Evolutionary conservation across 768 basidiomycete species (phyloP).

Genomic region (Macrocybe gigantea): DNA sequence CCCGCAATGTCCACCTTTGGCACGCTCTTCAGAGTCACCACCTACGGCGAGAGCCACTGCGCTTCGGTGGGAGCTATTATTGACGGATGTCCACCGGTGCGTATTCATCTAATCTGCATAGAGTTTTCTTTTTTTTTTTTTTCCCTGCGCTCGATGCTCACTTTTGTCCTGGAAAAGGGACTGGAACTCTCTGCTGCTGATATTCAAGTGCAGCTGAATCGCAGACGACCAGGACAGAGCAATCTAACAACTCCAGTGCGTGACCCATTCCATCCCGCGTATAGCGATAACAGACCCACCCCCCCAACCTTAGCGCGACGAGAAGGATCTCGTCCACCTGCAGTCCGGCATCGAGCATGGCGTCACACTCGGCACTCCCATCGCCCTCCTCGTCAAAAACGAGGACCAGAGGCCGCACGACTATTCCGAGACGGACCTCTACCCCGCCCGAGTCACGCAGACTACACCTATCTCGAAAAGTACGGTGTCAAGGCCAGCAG

Average conservation of each 20-base stretch:
- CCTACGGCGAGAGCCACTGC: slow-evolving; percentile 97
- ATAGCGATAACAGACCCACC: not conserved
- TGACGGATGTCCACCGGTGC: slow-evolving; percentile 93
- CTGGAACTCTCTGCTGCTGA: slow-evolving; percentile 74
- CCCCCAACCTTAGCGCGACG: slow-evolving; percentile 60
- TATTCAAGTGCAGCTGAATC: slow-evolving; percentile 86
- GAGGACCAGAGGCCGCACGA: slow-evolving; percentile 98
- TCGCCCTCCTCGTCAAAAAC: slow-evolving; percentile 93
- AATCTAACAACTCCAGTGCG: slow-evolving; percentile 92
- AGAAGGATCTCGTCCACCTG: slow-evolving; percentile 89
- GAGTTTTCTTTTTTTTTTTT: no score
- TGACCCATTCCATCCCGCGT: slow-evolving; percentile 5
- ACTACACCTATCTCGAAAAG: slow-evolving; percentile 96
- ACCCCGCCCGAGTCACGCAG: slow-evolving; percentile 95
- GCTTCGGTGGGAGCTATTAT: slow-evolving; percentile 95
- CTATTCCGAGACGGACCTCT: slow-evolving; percentile 96
- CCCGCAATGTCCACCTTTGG: slow-evolving; percentile 88
- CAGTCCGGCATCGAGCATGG: slow-evolving; percentile 94
- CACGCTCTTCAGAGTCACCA: slow-evolving; percentile 86
- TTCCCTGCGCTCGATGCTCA: no score
- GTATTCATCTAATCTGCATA: slow-evolving; percentile 14
- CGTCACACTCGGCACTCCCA: slow-evolving; percentile 95
- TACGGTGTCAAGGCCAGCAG: slow-evolving; percentile 97
- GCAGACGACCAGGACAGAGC: slow-evolving; percentile 92
- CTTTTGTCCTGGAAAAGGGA: slow-evolving; percentile 46